Conservation (phyloP, 306 rosid species). For the Prosopis cineraria region DNA sequence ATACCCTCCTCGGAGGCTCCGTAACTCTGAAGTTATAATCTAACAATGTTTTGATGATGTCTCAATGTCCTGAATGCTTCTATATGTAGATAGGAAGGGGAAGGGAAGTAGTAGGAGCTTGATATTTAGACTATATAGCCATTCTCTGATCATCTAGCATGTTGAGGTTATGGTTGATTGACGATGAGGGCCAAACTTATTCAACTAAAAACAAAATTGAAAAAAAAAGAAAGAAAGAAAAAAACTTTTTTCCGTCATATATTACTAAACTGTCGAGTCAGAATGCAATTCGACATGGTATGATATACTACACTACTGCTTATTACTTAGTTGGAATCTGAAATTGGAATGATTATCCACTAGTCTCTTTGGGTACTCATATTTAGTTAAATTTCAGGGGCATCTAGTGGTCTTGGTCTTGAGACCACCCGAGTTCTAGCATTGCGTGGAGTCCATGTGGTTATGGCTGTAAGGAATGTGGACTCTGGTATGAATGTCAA, state of each 20-base stretch:
- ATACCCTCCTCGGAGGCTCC: not conserved
- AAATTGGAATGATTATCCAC: not conserved
- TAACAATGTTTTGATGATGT: not conserved
- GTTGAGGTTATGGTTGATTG: not conserved
- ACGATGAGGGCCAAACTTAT: not conserved
- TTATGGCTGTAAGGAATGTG: conserved; percentile 83
- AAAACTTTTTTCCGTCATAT: not conserved
- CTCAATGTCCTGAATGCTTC: not conserved
- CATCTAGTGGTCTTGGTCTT: conserved; percentile 81
- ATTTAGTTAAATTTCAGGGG: conserved; percentile 54
- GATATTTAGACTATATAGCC: not conserved
- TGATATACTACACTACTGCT: not conserved
- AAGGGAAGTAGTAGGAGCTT: not conserved
- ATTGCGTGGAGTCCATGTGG: conserved; percentile 71
- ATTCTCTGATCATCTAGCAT: not conserved
- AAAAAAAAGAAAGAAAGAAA: not conserved
- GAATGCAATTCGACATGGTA: not conserved
- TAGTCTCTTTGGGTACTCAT: not conserved
- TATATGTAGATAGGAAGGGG: not conserved
- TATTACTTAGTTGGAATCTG: not conserved
- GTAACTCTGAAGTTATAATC: not conserved
- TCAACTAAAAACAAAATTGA: not conserved
- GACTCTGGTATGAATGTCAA: conserved; percentile 51
- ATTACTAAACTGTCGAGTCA: not conserved
- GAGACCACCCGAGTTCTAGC: conserved; percentile 79